A percentile compares a stretch with the other conserved stretches of the same genome.
Conservation (phyloP, 2,329 filamentous ascomycete genomes). For the Cladosporium sp. region DNA sequence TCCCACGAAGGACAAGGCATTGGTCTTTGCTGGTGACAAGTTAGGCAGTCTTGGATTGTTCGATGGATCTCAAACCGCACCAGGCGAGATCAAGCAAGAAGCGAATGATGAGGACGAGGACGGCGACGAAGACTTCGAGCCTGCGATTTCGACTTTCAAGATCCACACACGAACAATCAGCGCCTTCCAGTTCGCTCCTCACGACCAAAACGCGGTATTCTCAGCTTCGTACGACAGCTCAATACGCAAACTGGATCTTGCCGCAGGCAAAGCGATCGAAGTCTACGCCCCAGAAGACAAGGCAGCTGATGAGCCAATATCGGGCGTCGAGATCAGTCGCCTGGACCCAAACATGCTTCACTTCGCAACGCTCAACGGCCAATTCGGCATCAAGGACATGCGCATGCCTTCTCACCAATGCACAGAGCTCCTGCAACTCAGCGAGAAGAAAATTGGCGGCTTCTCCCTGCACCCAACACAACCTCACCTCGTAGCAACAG, state of each 20-base stretch:
- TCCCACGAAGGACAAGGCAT: conserved; percentile 78
- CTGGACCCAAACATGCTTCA: conserved; percentile 73
- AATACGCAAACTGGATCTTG: conserved; percentile 81
- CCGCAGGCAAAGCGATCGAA: conserved; percentile 76
- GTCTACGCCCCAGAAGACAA: conserved; percentile 74
- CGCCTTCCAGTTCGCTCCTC: conserved; percentile 74
- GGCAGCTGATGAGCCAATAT: conserved; percentile 75
- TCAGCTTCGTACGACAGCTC: conserved; percentile 92
- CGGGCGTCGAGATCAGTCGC: conserved; percentile 76
- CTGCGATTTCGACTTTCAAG: conserved; percentile 86
- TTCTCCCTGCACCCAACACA: conserved; percentile 81
- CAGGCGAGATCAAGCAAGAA: conserved; percentile 46
- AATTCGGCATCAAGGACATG: conserved; percentile 78
- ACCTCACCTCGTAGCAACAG: conserved; percentile 83
- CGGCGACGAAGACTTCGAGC: conserved; percentile 65
- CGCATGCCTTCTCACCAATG: conserved; percentile 60
- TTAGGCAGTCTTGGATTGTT: conserved; percentile 88
- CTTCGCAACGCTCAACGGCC: conserved; percentile 84
- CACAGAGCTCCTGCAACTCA: conserved; percentile 69
- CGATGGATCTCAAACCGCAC: conserved; percentile 73
- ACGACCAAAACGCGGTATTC: conserved; percentile 73
- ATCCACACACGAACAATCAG: conserved; percentile 87
- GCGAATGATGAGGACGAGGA: conserved; percentile 66
- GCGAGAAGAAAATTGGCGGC: conserved; percentile 93
- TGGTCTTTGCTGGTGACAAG: conserved; percentile 94